Evolutionary conservation across 2,329 filamentous ascomycete species (phyloP), one percentile per base, ranked within the genome.

Genomic region (Fusarium sp.): DNA sequence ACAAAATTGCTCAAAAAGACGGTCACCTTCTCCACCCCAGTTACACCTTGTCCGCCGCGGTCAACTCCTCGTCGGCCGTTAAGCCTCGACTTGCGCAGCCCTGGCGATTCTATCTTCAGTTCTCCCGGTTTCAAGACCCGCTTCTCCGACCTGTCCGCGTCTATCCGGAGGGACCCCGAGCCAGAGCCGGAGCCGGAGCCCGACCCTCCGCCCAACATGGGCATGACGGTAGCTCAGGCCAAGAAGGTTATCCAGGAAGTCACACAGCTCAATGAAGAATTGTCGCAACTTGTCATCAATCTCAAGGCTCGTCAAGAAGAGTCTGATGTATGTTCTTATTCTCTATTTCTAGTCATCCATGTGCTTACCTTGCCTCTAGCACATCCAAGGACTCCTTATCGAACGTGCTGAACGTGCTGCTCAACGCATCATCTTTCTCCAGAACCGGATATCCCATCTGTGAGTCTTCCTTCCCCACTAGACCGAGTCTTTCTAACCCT

Each of bases 331-430:
- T 75, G 78, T 70, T 13, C 4, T 22, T 10, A 12, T 28, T 25
- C 10, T 22, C 41, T 6, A 39, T n/a, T 9, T 13, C 49, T 51
- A 63, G 50, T 68, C 66, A 19, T 15, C 7, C 13, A 61, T 79
- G 53, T 55, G 43, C 56, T 60, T 7, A 78, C 70, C 15, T n/a
- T 29, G 19, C 15, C 15, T 13, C 4, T 25, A 86, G 79, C 85
- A 88, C 64, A 87, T 91, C 54, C 86, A 89, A 68, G 80, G 80
- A 24, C 74, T 89, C 29, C 81, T 89, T 22, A 80, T 87, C 48
- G 81, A 81, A 38, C 82, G 85, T 58, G 81, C 85, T 54, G 83
- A 88, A 70, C 79, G 79, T 34, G 81, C 87, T 46, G 81, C 83
- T 38, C 79, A 85, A 62, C 83, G 83, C 48, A 85, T 90, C 54